Conservation (phyloP, 805 yeast genomes). For the Candida silvicultrix region DNA sequence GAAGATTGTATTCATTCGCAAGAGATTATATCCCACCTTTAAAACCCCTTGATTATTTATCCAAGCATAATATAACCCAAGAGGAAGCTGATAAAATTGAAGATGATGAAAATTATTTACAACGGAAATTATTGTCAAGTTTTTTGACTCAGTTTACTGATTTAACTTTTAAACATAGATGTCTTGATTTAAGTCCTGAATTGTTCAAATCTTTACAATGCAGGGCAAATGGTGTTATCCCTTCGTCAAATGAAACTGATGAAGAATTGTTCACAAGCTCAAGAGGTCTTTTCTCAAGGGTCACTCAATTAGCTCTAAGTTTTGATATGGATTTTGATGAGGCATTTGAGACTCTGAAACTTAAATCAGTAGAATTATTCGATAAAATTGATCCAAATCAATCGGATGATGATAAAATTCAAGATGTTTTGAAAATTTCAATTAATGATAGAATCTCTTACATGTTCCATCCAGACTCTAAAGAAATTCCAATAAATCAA, state of each 20-base stretch:
- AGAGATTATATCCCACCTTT: slow-evolving; percentile 51
- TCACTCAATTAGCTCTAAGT: slow-evolving; percentile 48
- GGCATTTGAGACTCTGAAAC: slow-evolving; percentile 28
- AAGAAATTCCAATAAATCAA: slow-evolving; percentile 24
- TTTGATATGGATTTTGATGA: slow-evolving; percentile 57
- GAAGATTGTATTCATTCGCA: slow-evolving; percentile 59
- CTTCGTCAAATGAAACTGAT: slow-evolving; percentile 5
- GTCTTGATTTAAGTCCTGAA: slow-evolving; percentile 24
- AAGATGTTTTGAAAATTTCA: slow-evolving; percentile 30
- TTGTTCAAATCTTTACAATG: slow-evolving; percentile 16
- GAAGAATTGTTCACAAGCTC: slow-evolving; percentile 20
- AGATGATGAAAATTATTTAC: slow-evolving; percentile 55
- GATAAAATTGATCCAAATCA: slow-evolving; percentile 24
- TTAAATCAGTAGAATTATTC: slow-evolving; percentile 37
- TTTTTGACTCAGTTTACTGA: slow-evolving; percentile 50
- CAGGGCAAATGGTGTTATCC: slow-evolving; percentile 7
- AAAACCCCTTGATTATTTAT: slow-evolving; percentile 33
- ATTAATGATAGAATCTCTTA: slow-evolving; percentile 27
- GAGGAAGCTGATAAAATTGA: slow-evolving; percentile 35
- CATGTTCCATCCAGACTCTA: slow-evolving; percentile 22
- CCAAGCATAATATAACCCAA: slow-evolving; percentile 19
- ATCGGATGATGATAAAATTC: slow-evolving; percentile 27
- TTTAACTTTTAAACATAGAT: slow-evolving; percentile 26
- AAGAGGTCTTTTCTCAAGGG: slow-evolving; percentile 32
- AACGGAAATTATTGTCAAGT: slow-evolving; percentile 58